Evolutionary conservation across 73 alveolate species (phyloP).

Genomic region (Tetrahymena borealis): DNA sequence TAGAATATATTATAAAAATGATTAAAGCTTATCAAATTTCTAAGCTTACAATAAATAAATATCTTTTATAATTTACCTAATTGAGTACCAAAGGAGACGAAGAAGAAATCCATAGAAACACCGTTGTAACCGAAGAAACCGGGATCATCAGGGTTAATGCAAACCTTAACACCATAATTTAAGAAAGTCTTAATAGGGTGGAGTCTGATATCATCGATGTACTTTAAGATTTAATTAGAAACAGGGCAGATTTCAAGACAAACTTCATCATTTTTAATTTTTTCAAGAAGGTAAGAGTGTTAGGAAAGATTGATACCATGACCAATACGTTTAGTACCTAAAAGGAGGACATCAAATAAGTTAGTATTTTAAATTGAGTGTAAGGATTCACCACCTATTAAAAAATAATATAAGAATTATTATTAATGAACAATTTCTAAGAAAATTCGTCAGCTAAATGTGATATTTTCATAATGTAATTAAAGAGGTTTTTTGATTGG

Average conservation of each 20-base stretch:
- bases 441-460: neutral
- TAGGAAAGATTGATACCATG: slow-evolving; percentile 32
- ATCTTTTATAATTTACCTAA: neutral
- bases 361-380: neutral
- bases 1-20: neutral
- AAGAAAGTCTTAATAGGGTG: slow-evolving; percentile 52
- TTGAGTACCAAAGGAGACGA: neutral
- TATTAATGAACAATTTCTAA: neutral
- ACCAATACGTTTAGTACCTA: slow-evolving; percentile 60
- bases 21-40: neutral
- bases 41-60: neutral
- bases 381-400: neutral
- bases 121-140: slow-evolving; percentile 58
- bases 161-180: slow-evolving; percentile 45
- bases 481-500: too few species aligned
- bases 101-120: slow-evolving; percentile 44
- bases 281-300: neutral
- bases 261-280: neutral
- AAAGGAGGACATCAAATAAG: slow-evolving; percentile 44
- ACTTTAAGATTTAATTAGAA: slow-evolving; percentile 43
- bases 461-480: too few species aligned
- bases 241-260: slow-evolving; percentile 36
- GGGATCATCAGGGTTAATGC: slow-evolving; percentile 63
- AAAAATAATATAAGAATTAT: neutral
- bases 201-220: slow-evolving; percentile 45